A percentile compares a stretch with the other conserved stretches of the same genome.
Evolutionary conservation across 805 yeast genomes (phyloP).

Genomic region (Komagataella pastoris): DNA sequence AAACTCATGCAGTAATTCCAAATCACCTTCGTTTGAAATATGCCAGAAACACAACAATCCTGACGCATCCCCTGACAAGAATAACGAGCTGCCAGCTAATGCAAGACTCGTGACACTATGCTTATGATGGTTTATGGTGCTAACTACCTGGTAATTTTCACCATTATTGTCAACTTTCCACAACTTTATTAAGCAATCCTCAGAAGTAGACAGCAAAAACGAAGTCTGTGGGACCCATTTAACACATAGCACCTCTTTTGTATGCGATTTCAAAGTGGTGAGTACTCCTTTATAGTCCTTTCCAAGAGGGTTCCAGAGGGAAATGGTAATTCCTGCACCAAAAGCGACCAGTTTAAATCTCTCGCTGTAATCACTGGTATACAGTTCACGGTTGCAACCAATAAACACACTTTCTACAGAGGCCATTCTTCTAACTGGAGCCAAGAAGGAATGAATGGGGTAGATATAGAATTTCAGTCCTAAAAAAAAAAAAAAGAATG

Average conservation of each 20-base stretch:
- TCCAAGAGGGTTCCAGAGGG: conserved; percentile 54
- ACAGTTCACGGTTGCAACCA: conserved; percentile 62
- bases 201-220: conserved; percentile 46
- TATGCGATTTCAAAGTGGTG: conserved; percentile 47
- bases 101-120: conserved; percentile 45
- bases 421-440: conserved; percentile 4
- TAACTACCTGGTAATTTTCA: conserved; percentile 8
- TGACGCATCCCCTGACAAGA: conserved; percentile 52
- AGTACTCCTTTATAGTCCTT: conserved; percentile 29
- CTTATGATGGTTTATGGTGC: conserved; percentile 24
- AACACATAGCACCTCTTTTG: conserved; percentile 53
- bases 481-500: background rate
- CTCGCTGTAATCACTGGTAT: conserved; percentile 38
- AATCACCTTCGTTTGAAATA: conserved; percentile 9
- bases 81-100: conserved; percentile 18
- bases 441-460: background rate
- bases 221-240: conserved; percentile 34
- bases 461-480: background rate
- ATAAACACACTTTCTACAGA: conserved; percentile 44
- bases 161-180: conserved; percentile 28
- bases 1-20: conserved; percentile 17
- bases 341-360: conserved; percentile 37
- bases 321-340: conserved; percentile 56
- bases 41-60: conserved; percentile 47
- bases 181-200: conserved; percentile 47